phyloP scores from a whole-genome alignment of 352 stramenopile species.

The Lagenidium giganteum region DNA sequence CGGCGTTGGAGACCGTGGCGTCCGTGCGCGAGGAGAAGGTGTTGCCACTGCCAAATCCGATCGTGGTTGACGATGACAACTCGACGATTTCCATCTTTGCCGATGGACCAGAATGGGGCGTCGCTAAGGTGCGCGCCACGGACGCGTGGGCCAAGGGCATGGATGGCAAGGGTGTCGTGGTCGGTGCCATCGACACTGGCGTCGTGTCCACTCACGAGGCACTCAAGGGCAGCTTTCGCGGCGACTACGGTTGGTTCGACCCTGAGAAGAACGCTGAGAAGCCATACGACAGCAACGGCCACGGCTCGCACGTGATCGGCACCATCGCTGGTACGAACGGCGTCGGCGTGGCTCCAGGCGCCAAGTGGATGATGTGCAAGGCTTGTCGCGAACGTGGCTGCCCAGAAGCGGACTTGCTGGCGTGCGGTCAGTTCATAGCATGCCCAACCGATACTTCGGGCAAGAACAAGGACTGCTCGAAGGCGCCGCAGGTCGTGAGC shows the following conservation, averaged over 20 bases:
- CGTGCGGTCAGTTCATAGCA: slow-evolving; percentile 30
- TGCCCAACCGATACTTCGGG: slow-evolving; percentile 20
- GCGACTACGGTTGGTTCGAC: slow-evolving; percentile 25
- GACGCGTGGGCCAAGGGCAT: slow-evolving; percentile 11
- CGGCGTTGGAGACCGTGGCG: slow-evolving; percentile 1
- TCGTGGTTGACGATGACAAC: background rate
- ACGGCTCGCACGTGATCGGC: slow-evolving; percentile 30
- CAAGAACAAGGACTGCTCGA: slow-evolving; percentile 20
- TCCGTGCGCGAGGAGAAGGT: slow-evolving; percentile 13
- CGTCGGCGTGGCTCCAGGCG: slow-evolving; percentile 29
- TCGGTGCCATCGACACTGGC: slow-evolving; percentile 22
- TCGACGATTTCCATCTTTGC: background rate
- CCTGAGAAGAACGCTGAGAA: slow-evolving; percentile 6
- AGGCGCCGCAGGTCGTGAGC: slow-evolving; percentile 25
- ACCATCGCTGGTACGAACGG: slow-evolving; percentile 26
- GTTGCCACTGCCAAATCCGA: background rate
- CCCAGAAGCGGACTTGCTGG: slow-evolving; percentile 13
- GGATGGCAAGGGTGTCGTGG: slow-evolving; percentile 12
- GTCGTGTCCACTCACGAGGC: slow-evolving; percentile 14
- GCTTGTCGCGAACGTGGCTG: slow-evolving; percentile 12
- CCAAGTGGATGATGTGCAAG: slow-evolving; percentile 29
- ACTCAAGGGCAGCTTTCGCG: slow-evolving; percentile 16
- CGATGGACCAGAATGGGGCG: slow-evolving; percentile 19
- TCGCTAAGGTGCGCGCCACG: slow-evolving; percentile 8
- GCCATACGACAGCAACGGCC: slow-evolving; percentile 19